A percentile compares a stretch with the other conserved stretches of the same genome.
These are phyloP conservation scores for Pelargonium citronellum DNA, from an alignment of 441 rosid genomes.

Conservation along the genomic window DNA sequence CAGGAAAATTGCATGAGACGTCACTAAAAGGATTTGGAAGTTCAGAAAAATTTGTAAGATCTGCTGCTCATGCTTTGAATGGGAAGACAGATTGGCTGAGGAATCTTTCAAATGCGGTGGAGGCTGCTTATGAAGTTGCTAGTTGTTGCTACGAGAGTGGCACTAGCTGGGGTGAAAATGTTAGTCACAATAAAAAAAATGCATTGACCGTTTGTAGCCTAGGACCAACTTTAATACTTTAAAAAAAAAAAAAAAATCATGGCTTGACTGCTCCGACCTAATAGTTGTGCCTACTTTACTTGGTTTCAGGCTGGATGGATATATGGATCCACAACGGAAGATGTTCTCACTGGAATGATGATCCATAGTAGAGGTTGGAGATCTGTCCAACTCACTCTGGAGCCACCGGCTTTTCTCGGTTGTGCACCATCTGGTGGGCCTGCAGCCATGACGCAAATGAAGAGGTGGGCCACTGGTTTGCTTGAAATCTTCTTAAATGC, in stretches of 20 bases:
- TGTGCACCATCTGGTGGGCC: conserved; percentile 36
- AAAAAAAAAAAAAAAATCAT: too few relatives aligned
- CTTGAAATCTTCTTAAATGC: conserved; percentile 33
- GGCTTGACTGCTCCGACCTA: too few relatives aligned
- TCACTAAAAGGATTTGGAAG: conserved; percentile 35
- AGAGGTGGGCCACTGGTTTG: conserved; percentile 49
- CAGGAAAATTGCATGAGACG: conserved; percentile 27
- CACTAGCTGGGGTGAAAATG: conserved; percentile 52
- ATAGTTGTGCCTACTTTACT: neutral
- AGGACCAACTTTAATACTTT: too few relatives aligned
- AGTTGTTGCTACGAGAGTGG: conserved; percentile 38
- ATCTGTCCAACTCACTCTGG: conserved; percentile 15
- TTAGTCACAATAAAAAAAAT: conserved; percentile 15
- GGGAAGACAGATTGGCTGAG: conserved; percentile 22
- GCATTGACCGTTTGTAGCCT: neutral
- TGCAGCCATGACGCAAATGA: conserved; percentile 36
- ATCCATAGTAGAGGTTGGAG: conserved; percentile 65
- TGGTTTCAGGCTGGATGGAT: conserved; percentile 39
- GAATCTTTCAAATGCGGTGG: conserved; percentile 19
- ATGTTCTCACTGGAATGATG: conserved; percentile 35
- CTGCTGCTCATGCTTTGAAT: conserved; percentile 39
- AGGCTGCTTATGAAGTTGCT: conserved; percentile 38
- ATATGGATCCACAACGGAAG: conserved; percentile 47
- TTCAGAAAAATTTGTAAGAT: conserved; percentile 33
- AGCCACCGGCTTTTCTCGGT: conserved; percentile 40